Conservation (phyloP, 208 protist genomes). For the Phytomonas sp. region DNA sequence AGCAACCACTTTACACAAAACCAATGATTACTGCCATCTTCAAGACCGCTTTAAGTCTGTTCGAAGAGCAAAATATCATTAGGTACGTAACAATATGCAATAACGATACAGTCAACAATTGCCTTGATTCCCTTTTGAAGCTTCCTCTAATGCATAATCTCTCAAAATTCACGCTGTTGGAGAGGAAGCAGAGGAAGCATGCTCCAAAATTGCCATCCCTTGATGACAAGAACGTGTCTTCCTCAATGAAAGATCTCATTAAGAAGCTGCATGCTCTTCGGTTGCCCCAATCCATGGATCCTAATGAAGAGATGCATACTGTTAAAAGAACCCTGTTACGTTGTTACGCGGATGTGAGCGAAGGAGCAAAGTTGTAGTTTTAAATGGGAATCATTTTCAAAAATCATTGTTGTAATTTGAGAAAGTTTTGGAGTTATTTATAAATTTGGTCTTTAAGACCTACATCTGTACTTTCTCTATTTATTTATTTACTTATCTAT, state of each 20-base stretch:
- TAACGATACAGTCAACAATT: constrained; percentile 43
- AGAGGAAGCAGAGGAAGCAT: neutral
- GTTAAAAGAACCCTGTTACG: neutral
- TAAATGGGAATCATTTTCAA: neutral
- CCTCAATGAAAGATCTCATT: neutral
- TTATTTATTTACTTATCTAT: too few species aligned
- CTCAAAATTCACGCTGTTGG: neutral
- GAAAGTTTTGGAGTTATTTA: too few species aligned
- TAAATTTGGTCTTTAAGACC: too few species aligned
- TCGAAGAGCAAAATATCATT: constrained; percentile 15
- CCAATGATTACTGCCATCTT: constrained; percentile 18
- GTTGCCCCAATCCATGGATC: neutral
- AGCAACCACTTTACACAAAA: constrained; percentile 12
- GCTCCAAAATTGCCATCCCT: neutral
- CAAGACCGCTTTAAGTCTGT: constrained; percentile 14
- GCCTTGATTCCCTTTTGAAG: neutral
- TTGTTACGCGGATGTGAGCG: neutral
- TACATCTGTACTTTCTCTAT: too few species aligned
- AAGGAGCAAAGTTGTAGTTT: neutral
- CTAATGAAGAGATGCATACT: neutral
- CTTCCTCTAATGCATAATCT: neutral
- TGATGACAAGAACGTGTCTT: neutral
- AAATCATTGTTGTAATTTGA: too few species aligned
- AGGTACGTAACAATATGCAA: constrained; percentile 31
- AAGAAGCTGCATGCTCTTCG: neutral